Conservation (phyloP, 2,329 filamentous ascomycete species). For the Rutstroemia sp. region DNA sequence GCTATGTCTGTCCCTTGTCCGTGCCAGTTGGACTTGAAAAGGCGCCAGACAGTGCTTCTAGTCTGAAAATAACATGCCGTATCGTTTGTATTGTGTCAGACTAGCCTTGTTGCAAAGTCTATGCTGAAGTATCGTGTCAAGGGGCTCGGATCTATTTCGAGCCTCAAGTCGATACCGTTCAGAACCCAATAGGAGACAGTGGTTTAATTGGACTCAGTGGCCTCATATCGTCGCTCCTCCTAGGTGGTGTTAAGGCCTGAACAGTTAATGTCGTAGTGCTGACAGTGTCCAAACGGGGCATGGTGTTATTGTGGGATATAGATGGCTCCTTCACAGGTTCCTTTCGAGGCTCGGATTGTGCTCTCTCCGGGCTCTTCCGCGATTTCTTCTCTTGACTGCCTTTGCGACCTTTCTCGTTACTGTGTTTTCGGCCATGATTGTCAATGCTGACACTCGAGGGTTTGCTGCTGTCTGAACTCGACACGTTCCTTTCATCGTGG, state of each 20-base stretch:
- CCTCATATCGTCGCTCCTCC: conserved; percentile 23
- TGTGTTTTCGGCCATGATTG: conserved; percentile 10
- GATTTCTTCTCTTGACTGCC: background rate
- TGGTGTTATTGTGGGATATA: conserved; percentile 32
- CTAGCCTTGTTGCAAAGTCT: too few species aligned
- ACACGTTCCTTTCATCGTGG: conserved; percentile 49
- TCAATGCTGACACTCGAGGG: conserved; percentile 33
- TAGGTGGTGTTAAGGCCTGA: conserved; percentile 19
- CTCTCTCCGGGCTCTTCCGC: background rate
- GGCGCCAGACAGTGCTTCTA: background rate
- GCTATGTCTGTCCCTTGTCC: background rate
- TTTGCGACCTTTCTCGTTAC: conserved; percentile 6
- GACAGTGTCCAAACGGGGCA: conserved; percentile 34
- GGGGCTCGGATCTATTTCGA: background rate
- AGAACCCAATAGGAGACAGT: conserved; percentile 53
- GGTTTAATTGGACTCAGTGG: conserved; percentile 61
- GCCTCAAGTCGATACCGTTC: background rate
- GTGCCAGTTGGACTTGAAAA: background rate
- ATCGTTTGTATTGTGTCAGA: background rate
- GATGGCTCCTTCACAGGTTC: background rate
- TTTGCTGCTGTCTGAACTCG: conserved; percentile 59
- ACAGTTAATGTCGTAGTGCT: conserved; percentile 21
- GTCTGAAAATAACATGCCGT: background rate
- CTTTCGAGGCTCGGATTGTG: background rate
- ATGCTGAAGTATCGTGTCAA: background rate